phyloP scores from a whole-genome alignment of 1,284 basidiomycete genomes.

The Sanghuangporus baumii region DNA sequence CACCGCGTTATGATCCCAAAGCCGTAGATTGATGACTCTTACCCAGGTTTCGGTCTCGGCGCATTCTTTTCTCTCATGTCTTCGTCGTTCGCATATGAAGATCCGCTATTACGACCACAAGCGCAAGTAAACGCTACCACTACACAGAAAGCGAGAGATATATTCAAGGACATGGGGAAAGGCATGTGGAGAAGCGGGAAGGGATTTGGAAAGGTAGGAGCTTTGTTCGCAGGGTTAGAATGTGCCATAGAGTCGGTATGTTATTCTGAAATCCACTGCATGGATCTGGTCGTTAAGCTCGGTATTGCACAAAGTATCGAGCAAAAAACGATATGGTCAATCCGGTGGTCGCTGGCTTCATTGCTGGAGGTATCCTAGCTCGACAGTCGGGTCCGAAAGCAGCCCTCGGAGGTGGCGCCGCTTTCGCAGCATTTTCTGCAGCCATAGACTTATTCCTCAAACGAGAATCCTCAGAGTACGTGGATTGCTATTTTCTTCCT shows the following conservation, averaged over 20 bases:
- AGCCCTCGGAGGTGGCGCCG: slow-evolving; percentile 75
- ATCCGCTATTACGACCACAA: slow-evolving; percentile 76
- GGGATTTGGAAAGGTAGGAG: slow-evolving; percentile 94
- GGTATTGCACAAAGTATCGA: slow-evolving; percentile 61
- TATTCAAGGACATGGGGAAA: slow-evolving; percentile 93
- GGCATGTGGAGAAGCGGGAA: slow-evolving; percentile 90
- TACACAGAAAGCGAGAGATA: slow-evolving; percentile 75
- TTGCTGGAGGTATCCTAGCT: slow-evolving; percentile 78
- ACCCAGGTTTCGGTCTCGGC: slow-evolving; percentile 81
- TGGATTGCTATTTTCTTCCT: slow-evolving; percentile 18
- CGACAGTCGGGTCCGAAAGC: slow-evolving; percentile 82
- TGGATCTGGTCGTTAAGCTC: slow-evolving; percentile 8
- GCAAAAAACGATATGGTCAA: slow-evolving; percentile 95
- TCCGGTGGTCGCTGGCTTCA: slow-evolving; percentile 64
- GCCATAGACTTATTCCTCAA: slow-evolving; percentile 85
- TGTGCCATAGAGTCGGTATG: slow-evolving; percentile 94
- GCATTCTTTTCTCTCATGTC: slow-evolving; percentile 97
- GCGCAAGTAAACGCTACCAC: slow-evolving; percentile 54
- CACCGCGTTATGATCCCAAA: not conserved
- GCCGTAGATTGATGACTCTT: slow-evolving; percentile 15
- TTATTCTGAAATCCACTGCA: slow-evolving; percentile 22
- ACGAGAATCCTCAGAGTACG: slow-evolving; percentile 80
- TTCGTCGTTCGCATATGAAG: slow-evolving; percentile 91
- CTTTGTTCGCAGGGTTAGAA: slow-evolving; percentile 89
- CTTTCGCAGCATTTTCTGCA: slow-evolving; percentile 88